A percentile compares a stretch with the other conserved stretches of the same genome.
phyloP scores from a whole-genome alignment of 805 yeast species.

The Kodamaea kakaduensis region DNA sequence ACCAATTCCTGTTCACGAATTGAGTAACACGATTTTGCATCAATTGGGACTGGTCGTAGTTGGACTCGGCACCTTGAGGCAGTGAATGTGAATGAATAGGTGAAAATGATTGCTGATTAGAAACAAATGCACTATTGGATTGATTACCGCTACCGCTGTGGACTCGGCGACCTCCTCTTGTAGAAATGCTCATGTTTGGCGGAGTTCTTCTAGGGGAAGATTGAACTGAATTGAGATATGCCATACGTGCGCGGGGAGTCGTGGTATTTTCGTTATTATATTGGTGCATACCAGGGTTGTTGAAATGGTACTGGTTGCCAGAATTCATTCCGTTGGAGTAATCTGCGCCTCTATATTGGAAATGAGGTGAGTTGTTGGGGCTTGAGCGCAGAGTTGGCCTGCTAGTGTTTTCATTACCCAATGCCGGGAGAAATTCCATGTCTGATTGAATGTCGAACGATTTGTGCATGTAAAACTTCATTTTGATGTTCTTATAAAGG shows the following conservation, averaged over 20 bases:
- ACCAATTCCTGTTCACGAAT: conserved; percentile 14
- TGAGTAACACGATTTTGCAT: conserved; percentile 13
- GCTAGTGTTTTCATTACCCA: conserved; percentile 13
- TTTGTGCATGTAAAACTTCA: conserved; percentile 56
- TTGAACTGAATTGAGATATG: conserved; percentile 12
- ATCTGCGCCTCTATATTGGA: conserved; percentile 11
- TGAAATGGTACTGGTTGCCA: conserved; percentile 6
- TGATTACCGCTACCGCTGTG: conserved; percentile 6
- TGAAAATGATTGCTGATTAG: neutral
- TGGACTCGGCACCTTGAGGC: conserved; percentile 5
- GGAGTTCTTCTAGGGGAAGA: conserved; percentile 15
- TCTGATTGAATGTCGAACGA: conserved; percentile 73
- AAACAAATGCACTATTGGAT: conserved; percentile 1
- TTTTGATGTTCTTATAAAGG: conserved; percentile 32
- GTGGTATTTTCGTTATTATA: conserved; percentile 5
- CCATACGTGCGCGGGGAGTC: conserved; percentile 16
- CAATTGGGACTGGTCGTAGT: conserved; percentile 12
- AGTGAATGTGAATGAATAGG: conserved; percentile 5
- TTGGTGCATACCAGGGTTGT: conserved; percentile 2
- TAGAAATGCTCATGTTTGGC: conserved; percentile 8
- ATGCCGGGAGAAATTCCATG: conserved; percentile 49
- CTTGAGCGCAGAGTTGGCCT: conserved; percentile 5
- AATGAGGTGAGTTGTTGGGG: conserved; percentile 11
- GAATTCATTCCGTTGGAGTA: conserved; percentile 3
- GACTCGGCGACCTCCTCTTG: conserved; percentile 9